A percentile compares a stretch with the other conserved stretches of the same genome.
Evolutionary conservation across 2,329 filamentous ascomycete species (phyloP).

Genomic region (Penicillium frequentans): DNA sequence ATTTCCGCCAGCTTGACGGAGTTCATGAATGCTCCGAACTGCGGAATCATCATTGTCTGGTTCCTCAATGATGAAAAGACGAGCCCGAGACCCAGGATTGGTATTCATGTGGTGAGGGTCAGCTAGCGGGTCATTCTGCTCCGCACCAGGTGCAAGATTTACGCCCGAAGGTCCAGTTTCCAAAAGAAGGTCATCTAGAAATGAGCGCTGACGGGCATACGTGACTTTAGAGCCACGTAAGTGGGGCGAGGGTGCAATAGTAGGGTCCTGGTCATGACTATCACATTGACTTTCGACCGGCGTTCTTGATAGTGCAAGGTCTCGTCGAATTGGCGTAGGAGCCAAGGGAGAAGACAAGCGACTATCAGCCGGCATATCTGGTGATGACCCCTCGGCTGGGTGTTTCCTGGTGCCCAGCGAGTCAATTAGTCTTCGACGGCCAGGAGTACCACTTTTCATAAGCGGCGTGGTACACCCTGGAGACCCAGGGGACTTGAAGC

Average conservation of each 20-base stretch:
- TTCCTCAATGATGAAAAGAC: conserved; percentile 44
- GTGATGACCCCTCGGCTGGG: conserved; percentile 6
- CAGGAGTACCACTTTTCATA: conserved; percentile 16
- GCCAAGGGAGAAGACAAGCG: conserved; percentile 7
- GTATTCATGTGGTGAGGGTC: conserved; percentile 2
- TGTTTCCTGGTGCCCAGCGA: conserved; percentile 24
- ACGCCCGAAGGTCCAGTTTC: conserved; percentile 10
- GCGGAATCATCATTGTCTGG: conserved; percentile 45
- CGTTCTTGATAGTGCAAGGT: background rate
- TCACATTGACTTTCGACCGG: conserved; percentile 3
- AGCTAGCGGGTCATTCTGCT: conserved; percentile 2
- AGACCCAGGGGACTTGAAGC: background rate
- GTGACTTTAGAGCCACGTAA: conserved; percentile 51
- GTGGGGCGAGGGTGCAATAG: conserved; percentile 20
- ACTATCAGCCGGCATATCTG: conserved; percentile 8
- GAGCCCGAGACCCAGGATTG: conserved; percentile 11
- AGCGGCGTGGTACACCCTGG: background rate
- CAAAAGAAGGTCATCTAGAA: conserved; percentile 53
- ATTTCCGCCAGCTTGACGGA: conserved; percentile 59
- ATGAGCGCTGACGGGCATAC: conserved; percentile 60
- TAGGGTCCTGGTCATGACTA: conserved; percentile 9
- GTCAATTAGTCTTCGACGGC: conserved; percentile 38
- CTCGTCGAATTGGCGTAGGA: conserved; percentile 7
- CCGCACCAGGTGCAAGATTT: conserved; percentile 2
- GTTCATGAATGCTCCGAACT: conserved; percentile 61